Base-by-base conservation (phyloP, 2,329 filamentous ascomycete genomes). In the Botrytis fabae region DNA sequence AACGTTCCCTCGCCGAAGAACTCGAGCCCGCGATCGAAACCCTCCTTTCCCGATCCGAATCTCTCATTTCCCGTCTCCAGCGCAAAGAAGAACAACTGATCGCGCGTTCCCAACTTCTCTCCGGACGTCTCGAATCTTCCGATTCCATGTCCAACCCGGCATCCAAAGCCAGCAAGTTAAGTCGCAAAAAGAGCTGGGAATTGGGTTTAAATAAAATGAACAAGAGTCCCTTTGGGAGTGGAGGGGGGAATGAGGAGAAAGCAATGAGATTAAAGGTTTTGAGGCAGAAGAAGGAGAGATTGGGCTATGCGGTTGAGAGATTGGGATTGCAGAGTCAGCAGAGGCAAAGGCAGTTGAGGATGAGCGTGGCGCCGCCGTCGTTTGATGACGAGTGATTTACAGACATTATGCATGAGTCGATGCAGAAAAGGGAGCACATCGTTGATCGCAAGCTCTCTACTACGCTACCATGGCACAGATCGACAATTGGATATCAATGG, bases 11-110 rank as follows among this genome's bases (percentile, higher is more conserved):
- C 20, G 86, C 90, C 70, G 88, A 89, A 70, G 91, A 92, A 79
- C 91, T 93, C 75, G 87, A 87, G n/a, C 91, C 91, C n/a, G 91
- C 92, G 81, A 89, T 93, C 76, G 84, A 87, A 66, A 87, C 86
- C 66, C 86, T 93, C 2, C 85, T 93, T 32, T 83, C 84, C 8
- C 86, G 91, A 69, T 88, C 90, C 10, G 86, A 89, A 71, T 86
- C 87, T 74, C 86, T 92, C 75, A 84, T 93, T 25, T 88, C 91
- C 76, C 91, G 90, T 76, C 86, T 93, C 28, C 88, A 89, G 63
- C 86, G 91, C 7, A 88, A 90, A 74, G 90, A 92, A 79, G 85
- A 91, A 74, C 85, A 86, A 2, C 82, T 93, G 4, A 88, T 90
- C 51, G 90, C 91, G 0, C 90, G 91, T 79, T 88, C 86, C 60